Conservation (phyloP, 805 yeast genomes). For the Candida tammaniensis region DNA sequence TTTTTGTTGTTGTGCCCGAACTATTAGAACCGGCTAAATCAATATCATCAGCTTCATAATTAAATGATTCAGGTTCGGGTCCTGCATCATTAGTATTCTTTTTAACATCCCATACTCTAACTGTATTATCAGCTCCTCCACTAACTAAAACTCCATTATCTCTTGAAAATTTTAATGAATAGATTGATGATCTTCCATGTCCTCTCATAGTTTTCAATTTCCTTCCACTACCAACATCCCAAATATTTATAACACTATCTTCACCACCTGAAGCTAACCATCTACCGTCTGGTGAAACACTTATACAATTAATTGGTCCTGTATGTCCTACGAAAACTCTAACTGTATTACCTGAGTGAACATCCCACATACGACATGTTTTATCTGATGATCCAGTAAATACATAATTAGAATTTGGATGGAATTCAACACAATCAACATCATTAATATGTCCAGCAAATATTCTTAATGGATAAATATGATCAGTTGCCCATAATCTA, state of each 20-base stretch:
- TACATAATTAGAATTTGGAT: slow-evolving; percentile 92
- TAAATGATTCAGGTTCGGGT: slow-evolving; percentile 70
- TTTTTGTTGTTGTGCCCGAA: slow-evolving; percentile 22
- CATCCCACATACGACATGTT: slow-evolving; percentile 98
- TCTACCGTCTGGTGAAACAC: slow-evolving; percentile 95
- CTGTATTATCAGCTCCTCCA: slow-evolving; percentile 89
- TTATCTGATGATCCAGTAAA: slow-evolving; percentile 95
- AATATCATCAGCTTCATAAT: slow-evolving; percentile 15
- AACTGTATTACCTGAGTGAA: slow-evolving; percentile 81
- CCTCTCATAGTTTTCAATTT: slow-evolving; percentile 90
- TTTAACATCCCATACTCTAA: slow-evolving; percentile 94
- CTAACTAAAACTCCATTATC: slow-evolving; percentile 90
- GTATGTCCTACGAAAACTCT: slow-evolving; percentile 91
- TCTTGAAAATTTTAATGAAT: slow-evolving; percentile 77
- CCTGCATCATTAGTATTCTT: slow-evolving; percentile 78
- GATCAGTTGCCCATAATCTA: slow-evolving; percentile 96
- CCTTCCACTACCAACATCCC: slow-evolving; percentile 94
- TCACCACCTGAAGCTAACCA: slow-evolving; percentile 96
- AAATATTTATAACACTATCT: slow-evolving; percentile 80
- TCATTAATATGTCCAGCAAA: slow-evolving; percentile 98
- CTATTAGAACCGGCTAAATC: slow-evolving; percentile 4
- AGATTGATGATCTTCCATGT: slow-evolving; percentile 83
- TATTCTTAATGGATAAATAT: slow-evolving; percentile 90
- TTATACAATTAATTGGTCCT: slow-evolving; percentile 80
- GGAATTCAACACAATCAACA: slow-evolving; percentile 92